Conservation (phyloP, 2,329 filamentous ascomycete genomes). For the Penicillium freii region DNA sequence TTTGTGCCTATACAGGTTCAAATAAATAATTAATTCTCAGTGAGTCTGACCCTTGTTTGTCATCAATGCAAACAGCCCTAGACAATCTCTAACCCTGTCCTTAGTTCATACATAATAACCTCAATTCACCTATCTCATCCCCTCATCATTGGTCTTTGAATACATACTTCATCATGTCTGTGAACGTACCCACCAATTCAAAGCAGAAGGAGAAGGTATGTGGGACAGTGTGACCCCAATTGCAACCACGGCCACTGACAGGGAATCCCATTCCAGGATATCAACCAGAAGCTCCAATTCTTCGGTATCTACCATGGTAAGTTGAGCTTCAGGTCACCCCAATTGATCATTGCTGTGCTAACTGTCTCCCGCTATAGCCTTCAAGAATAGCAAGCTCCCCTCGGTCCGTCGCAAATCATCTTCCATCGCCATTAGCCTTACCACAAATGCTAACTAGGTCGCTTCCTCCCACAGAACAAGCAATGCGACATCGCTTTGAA, state of each 20-base stretch:
- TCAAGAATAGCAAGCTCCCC: conserved; percentile 84
- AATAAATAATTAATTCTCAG: conserved; percentile 20
- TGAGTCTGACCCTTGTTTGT: conserved; percentile 14
- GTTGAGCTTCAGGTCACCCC: conserved; percentile 6
- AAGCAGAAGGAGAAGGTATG: conserved; percentile 71
- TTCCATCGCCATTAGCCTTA: background rate
- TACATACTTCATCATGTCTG: conserved; percentile 39
- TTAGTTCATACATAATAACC: conserved; percentile 14
- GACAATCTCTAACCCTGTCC: conserved; percentile 4
- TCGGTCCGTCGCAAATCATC: conserved; percentile 59
- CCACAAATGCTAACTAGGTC: conserved; percentile 8
- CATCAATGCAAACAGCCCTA: conserved; percentile 7
- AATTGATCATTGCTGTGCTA: conserved; percentile 7
- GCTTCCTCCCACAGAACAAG: conserved; percentile 63
- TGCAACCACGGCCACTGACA: conserved; percentile 11
- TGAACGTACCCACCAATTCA: conserved; percentile 71
- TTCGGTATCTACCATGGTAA: conserved; percentile 78
- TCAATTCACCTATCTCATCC: background rate
- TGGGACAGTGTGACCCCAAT: background rate
- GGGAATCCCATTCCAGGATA: conserved; percentile 50
- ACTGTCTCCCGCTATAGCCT: conserved; percentile 54
- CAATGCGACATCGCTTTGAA: conserved; percentile 95
- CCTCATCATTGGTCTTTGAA: background rate
- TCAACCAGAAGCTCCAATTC: conserved; percentile 91
- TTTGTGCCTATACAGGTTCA: conserved; percentile 7